These are phyloP conservation scores for Amanita rubescens DNA, from an alignment of 768 basidiomycete species.

Conservation along the genomic window DNA sequence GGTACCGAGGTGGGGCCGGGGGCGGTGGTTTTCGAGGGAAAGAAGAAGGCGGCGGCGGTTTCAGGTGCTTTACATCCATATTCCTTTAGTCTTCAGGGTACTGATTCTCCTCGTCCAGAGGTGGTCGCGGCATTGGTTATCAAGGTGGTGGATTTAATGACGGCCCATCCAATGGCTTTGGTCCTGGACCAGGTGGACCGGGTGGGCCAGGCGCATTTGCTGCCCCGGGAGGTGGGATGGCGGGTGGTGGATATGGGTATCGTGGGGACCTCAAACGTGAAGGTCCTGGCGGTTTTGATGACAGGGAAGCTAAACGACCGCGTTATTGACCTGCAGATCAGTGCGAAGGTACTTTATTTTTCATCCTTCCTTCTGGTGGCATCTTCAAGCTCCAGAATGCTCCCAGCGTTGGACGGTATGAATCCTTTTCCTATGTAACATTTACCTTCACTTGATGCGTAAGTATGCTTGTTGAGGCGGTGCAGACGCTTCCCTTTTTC, in stretches of 20 bases:
- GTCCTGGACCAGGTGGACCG: constrained; percentile 37
- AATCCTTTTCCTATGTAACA: not conserved
- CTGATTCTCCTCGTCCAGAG: constrained; percentile 26
- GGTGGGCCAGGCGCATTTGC: constrained; percentile 32
- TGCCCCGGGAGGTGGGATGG: constrained; percentile 29
- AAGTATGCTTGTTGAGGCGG: constrained; percentile 5
- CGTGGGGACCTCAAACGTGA: constrained; percentile 75
- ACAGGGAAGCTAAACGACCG: constrained; percentile 75
- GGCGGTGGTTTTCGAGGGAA: constrained; percentile 35
- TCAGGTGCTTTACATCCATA: constrained; percentile 32
- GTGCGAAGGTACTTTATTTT: constrained; percentile 6
- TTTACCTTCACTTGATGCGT: constrained; percentile 4
- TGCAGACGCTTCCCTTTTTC: not conserved
- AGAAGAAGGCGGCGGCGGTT: constrained; percentile 41
- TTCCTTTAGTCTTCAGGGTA: constrained; percentile 1
- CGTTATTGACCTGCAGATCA: constrained; percentile 48
- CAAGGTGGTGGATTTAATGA: constrained; percentile 54
- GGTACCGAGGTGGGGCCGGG: constrained; percentile 30
- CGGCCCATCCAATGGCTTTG: constrained; percentile 44
- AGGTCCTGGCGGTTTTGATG: constrained; percentile 71
- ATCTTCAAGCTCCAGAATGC: constrained; percentile 8
- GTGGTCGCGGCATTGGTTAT: constrained; percentile 67
- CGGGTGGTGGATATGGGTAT: constrained; percentile 36
- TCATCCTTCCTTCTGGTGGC: constrained; percentile 1
- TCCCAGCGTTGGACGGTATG: constrained; percentile 1